Percentiles rank a stretch among this genome's conserved stretches.
phyloP scores from a whole-genome alignment of 306 rosid species.

The Macrotyloma uniflorum region DNA sequence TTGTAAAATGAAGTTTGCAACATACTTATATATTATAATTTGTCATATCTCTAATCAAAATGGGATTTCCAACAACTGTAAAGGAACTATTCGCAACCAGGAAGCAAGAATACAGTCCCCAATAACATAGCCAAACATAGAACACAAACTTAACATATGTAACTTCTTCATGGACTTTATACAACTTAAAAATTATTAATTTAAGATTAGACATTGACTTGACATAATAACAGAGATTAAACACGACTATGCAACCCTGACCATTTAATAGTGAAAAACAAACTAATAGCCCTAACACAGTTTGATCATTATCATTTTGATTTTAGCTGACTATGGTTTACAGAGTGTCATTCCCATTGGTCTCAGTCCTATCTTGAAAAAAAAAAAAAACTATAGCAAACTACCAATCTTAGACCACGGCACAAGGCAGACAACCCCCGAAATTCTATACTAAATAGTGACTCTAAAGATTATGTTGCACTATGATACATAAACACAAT shows the following conservation, averaged over 20 bases:
- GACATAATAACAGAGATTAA: too few relatives aligned
- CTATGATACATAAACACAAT: background rate
- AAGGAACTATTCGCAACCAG: background rate
- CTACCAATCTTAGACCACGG: background rate
- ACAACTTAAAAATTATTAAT: background rate
- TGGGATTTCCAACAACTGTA: too few relatives aligned
- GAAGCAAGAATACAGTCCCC: background rate
- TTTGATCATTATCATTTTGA: background rate
- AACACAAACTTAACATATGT: background rate
- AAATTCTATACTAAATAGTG: background rate
- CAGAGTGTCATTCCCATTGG: background rate
- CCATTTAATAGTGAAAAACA: background rate
- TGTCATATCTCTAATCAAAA: too few relatives aligned
- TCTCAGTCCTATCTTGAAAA: background rate
- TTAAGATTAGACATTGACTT: slow-evolving; percentile 1
- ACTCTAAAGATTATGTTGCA: background rate
- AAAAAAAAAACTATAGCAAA: background rate
- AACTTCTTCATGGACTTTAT: background rate
- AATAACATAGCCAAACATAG: background rate
- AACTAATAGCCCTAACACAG: background rate
- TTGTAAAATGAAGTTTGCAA: too few relatives aligned
- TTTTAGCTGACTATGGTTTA: background rate
- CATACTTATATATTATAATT: too few relatives aligned
- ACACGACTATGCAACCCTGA: background rate
- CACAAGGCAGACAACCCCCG: background rate